Evolutionary conservation across 2,329 filamentous ascomycete genomes (phyloP).

Genomic region (Clonostachys sp.): DNA sequence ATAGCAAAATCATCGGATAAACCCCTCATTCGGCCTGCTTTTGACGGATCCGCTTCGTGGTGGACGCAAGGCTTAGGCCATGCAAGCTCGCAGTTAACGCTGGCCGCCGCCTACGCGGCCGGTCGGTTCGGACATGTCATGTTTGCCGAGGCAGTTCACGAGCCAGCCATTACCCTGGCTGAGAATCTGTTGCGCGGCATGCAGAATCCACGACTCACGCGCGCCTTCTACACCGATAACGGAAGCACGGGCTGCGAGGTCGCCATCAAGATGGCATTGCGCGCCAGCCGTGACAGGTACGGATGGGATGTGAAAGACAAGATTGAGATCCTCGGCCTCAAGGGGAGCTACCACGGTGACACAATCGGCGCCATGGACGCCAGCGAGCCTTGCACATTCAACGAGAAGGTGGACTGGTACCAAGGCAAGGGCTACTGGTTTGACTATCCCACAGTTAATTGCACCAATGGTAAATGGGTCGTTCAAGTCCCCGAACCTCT

Average conservation of each 20-base stretch:
- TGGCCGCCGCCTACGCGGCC: slow-evolving; percentile 76
- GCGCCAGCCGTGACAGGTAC: slow-evolving; percentile 63
- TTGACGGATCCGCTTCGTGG: slow-evolving; percentile 85
- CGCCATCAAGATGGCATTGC: slow-evolving; percentile 78
- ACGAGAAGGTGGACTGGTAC: slow-evolving; percentile 86
- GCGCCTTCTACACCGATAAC: slow-evolving; percentile 82
- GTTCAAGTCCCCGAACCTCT: slow-evolving; percentile 48
- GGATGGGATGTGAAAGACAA: slow-evolving; percentile 55
- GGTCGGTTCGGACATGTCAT: slow-evolving; percentile 85
- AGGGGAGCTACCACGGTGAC: slow-evolving; percentile 81
- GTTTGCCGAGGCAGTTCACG: slow-evolving; percentile 77
- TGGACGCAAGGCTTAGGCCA: slow-evolving; percentile 89
- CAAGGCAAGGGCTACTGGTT: slow-evolving; percentile 76
- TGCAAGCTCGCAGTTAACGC: slow-evolving; percentile 64
- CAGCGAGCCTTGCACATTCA: slow-evolving; percentile 71
- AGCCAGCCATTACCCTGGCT: slow-evolving; percentile 68
- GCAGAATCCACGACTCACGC: slow-evolving; percentile 59
- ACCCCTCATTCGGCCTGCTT: slow-evolving; percentile 69
- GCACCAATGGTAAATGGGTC: slow-evolving; percentile 61
- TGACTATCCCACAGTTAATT: slow-evolving; percentile 69
- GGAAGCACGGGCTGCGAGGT: slow-evolving; percentile 81
- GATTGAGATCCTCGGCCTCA: slow-evolving; percentile 68
- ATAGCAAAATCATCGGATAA: slow-evolving; percentile 73
- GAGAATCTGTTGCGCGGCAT: slow-evolving; percentile 56
- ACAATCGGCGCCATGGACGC: slow-evolving; percentile 88